A percentile compares a stretch with the other conserved stretches of the same genome.
Evolutionary conservation across 2,329 filamentous ascomycete genomes (phyloP).

Genomic region (Alternaria ethzedia): DNA sequence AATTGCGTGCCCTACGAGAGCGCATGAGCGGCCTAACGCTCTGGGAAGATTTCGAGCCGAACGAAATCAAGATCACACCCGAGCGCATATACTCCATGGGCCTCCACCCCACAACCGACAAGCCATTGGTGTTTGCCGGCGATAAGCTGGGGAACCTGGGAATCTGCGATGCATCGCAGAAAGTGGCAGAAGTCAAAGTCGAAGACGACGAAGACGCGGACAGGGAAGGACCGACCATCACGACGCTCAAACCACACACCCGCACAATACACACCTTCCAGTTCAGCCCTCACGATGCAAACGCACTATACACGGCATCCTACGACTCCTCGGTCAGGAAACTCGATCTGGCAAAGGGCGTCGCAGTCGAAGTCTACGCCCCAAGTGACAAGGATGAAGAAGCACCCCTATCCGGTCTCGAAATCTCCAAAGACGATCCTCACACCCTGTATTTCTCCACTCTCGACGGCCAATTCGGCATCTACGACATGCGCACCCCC

Average conservation of each 20-base stretch:
- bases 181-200: slow-evolving; percentile 56
- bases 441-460: slow-evolving; percentile 87
- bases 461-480: slow-evolving; percentile 78
- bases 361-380: slow-evolving; percentile 81
- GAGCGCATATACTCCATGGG: slow-evolving; percentile 71
- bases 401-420: slow-evolving; percentile 81
- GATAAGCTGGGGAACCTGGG: slow-evolving; percentile 93
- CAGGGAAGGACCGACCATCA: slow-evolving; percentile 75
- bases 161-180: slow-evolving; percentile 86
- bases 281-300: slow-evolving; percentile 74
- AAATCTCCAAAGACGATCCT: slow-evolving; percentile 74
- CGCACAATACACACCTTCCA: slow-evolving; percentile 87
- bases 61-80: slow-evolving; percentile 52
- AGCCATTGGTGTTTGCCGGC: slow-evolving; percentile 88
- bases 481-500: slow-evolving; percentile 74
- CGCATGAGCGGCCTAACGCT: slow-evolving; percentile 78
- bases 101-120: slow-evolving; percentile 86
- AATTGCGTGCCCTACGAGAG: slow-evolving; percentile 73
- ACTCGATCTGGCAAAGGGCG: slow-evolving; percentile 79
- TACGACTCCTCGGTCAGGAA: slow-evolving; percentile 76
- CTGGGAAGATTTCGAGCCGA: slow-evolving; percentile 84
- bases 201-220: slow-evolving; percentile 71
- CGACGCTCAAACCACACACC: slow-evolving; percentile 87
- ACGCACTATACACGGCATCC: slow-evolving; percentile 80
- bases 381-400: slow-evolving; percentile 74